phyloP scores from a whole-genome alignment of 75 land plant species.

The Picea sitchensis region DNA sequence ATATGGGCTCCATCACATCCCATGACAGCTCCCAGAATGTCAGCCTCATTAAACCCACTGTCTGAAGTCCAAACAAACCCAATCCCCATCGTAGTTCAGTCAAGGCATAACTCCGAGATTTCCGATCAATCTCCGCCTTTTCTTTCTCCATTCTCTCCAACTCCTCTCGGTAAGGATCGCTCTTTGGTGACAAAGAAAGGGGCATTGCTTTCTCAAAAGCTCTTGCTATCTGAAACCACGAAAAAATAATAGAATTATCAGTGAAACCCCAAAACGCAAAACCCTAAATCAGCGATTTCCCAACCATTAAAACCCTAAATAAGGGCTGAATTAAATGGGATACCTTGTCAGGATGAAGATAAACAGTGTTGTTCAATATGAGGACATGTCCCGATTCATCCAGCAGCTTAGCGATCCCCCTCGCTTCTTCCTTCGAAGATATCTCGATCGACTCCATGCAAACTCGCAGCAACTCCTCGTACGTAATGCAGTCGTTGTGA shows the following conservation, averaged over 20 bases:
- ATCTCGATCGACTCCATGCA: conserved; percentile 16
- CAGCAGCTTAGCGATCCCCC: conserved; percentile 30
- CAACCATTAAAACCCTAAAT: not conserved
- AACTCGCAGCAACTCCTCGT: conserved; percentile 41
- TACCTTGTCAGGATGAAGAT: conserved; percentile 74
- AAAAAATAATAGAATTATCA: not conserved
- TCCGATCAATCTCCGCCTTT: conserved; percentile 43
- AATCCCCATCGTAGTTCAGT: conserved; percentile 57
- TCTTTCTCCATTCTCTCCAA: conserved; percentile 39
- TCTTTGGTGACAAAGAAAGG: not conserved
- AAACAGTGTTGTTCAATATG: conserved; percentile 50
- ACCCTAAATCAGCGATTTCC: not conserved
- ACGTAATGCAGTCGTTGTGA: conserved; percentile 28
- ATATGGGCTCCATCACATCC: conserved; percentile 90
- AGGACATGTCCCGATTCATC: conserved; percentile 67
- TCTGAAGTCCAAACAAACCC: conserved; percentile 40
- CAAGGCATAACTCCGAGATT: conserved; percentile 43
- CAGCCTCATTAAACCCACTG: conserved; percentile 48
- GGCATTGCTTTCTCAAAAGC: conserved; percentile 20
- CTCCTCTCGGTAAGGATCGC: conserved; percentile 41
- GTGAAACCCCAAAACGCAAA: not conserved
- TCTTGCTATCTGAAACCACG: conserved; percentile 21
- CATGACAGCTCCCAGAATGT: conserved; percentile 83
- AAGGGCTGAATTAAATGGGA: not conserved
- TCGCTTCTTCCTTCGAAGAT: not conserved